Evolutionary conservation across 768 basidiomycete genomes (phyloP).

Genomic region (Macrolepiota dolichaula): DNA sequence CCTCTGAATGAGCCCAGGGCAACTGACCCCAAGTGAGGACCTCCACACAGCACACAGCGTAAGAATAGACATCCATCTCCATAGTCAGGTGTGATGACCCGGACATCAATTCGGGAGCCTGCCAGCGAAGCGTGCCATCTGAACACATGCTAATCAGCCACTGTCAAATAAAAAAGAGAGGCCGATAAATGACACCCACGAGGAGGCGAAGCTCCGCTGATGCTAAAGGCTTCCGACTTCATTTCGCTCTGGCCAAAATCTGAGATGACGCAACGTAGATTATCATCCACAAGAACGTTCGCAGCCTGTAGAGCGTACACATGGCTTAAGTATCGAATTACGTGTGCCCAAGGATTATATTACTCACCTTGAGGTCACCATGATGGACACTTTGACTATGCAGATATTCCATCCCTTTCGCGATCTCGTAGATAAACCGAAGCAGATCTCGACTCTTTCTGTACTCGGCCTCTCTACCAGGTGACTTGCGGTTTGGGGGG

Average conservation of each 20-base stretch:
- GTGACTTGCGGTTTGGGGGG: not conserved
- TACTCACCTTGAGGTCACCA: constrained; percentile 73
- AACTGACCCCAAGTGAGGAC: constrained; percentile 59
- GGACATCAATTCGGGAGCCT: constrained; percentile 62
- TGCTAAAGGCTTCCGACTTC: constrained; percentile 63
- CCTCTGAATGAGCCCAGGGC: constrained; percentile 53
- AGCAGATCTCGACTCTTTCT: constrained; percentile 42
- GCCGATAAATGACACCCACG: constrained; percentile 33
- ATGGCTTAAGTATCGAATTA: not conserved
- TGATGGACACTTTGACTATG: constrained; percentile 69
- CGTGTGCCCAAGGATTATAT: not conserved
- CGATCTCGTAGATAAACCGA: constrained; percentile 69
- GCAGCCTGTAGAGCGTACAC: constrained; percentile 41
- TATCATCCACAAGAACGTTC: constrained; percentile 74
- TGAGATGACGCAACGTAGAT: constrained; percentile 65
- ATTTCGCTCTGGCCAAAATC: constrained; percentile 85
- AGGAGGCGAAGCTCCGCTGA: constrained; percentile 48
- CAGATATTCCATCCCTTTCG: constrained; percentile 79
- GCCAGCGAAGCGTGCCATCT: constrained; percentile 72
- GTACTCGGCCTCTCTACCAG: not conserved
- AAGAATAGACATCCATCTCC: constrained; percentile 67
- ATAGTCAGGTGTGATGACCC: constrained; percentile 45
- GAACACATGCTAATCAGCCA: not conserved
- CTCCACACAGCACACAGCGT: constrained; percentile 62
- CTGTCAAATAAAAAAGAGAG: not conserved